A percentile compares a stretch with the other conserved stretches of the same genome.
phyloP scores from a whole-genome alignment of 1,139 yeast genomes.

The Pichia sp. region DNA sequence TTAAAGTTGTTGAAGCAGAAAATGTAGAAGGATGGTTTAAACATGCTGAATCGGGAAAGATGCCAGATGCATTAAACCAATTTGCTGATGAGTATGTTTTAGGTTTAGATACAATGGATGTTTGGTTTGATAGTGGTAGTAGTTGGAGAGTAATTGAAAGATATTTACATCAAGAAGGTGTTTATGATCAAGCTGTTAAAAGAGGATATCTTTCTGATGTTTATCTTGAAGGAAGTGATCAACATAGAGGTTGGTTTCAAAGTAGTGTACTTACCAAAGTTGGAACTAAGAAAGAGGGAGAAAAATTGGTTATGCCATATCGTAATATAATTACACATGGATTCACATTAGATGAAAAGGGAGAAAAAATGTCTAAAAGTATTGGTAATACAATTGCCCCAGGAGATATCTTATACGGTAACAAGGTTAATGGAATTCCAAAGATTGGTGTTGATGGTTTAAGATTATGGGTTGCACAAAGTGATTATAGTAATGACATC shows the following conservation, averaged over 20 bases:
- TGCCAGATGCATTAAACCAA: slow-evolving; percentile 42
- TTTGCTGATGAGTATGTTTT: slow-evolving; percentile 45
- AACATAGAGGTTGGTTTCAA: slow-evolving; percentile 99
- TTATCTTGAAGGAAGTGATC: slow-evolving; percentile 92
- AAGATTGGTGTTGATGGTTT: slow-evolving; percentile 89
- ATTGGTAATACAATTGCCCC: slow-evolving; percentile 81
- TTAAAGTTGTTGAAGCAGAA: slow-evolving; percentile 42
- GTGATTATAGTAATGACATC: slow-evolving; percentile 80
- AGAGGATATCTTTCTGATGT: slow-evolving; percentile 57
- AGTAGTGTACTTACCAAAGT: slow-evolving; percentile 80
- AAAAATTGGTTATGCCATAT: slow-evolving; percentile 60
- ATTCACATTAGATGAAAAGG: slow-evolving; percentile 78
- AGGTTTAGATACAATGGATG: slow-evolving; percentile 93
- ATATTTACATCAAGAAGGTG: slow-evolving; percentile 30
- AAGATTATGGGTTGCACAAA: slow-evolving; percentile 84
- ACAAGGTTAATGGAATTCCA: slow-evolving; percentile 49
- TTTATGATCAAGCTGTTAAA: slow-evolving; percentile 29
- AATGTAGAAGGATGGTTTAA: slow-evolving; percentile 83
- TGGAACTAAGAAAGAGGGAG: slow-evolving; percentile 32
- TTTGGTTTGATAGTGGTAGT: slow-evolving; percentile 97
- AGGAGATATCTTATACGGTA: slow-evolving; percentile 58
- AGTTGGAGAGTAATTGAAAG: slow-evolving; percentile 70
- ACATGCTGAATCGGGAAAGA: slow-evolving; percentile 42
- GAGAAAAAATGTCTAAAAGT: slow-evolving; percentile 90
- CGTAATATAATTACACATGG: slow-evolving; percentile 84